Percentiles rank a stretch among this genome's conserved stretches.
phyloP scores from a whole-genome alignment of 495 filamentous ascomycete genomes.

The Gamarada debralockiae region DNA sequence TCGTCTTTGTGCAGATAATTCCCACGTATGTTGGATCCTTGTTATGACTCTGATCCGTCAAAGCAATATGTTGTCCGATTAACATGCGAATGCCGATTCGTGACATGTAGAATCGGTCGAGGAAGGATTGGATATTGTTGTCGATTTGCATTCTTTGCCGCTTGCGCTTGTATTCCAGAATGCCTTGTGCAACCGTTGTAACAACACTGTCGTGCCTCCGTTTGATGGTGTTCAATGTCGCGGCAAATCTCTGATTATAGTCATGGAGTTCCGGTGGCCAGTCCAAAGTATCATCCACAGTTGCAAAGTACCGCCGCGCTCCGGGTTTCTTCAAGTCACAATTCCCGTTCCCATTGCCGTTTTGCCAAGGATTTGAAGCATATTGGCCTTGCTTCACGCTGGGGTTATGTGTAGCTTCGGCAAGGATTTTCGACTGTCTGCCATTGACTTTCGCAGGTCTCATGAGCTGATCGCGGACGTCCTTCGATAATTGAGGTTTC shows the following conservation, averaged over 20 bases:
- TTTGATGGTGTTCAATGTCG: conserved; percentile 87
- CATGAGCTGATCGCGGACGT: conserved; percentile 75
- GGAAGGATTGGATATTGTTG: conserved; percentile 90
- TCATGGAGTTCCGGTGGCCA: conserved; percentile 95
- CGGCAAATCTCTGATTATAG: conserved; percentile 87
- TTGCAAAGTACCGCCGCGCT: conserved; percentile 80
- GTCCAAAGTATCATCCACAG: conserved; percentile 79
- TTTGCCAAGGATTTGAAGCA: conserved; percentile 58
- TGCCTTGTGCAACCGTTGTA: conserved; percentile 91
- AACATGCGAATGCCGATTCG: conserved; percentile 99
- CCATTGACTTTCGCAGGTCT: conserved; percentile 63
- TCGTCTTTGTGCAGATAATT: conserved; percentile 98
- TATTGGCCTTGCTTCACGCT: conserved; percentile 87
- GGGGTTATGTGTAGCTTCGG: conserved; percentile 82
- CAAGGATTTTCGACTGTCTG: conserved; percentile 59
- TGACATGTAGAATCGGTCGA: conserved; percentile 99
- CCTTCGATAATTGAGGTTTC: conserved; percentile 68
- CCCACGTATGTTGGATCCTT: conserved; percentile 92
- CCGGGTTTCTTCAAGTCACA: conserved; percentile 47
- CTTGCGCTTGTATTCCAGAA: conserved; percentile 95
- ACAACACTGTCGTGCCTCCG: conserved; percentile 94
- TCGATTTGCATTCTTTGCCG: conserved; percentile 98
- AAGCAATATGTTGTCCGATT: conserved; percentile 94
- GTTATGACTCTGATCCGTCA: conserved; percentile 86
- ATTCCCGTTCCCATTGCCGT: conserved; percentile 46